phyloP scores from a whole-genome alignment of 768 basidiomycete species.

The Rhodotorula babjevae region DNA sequence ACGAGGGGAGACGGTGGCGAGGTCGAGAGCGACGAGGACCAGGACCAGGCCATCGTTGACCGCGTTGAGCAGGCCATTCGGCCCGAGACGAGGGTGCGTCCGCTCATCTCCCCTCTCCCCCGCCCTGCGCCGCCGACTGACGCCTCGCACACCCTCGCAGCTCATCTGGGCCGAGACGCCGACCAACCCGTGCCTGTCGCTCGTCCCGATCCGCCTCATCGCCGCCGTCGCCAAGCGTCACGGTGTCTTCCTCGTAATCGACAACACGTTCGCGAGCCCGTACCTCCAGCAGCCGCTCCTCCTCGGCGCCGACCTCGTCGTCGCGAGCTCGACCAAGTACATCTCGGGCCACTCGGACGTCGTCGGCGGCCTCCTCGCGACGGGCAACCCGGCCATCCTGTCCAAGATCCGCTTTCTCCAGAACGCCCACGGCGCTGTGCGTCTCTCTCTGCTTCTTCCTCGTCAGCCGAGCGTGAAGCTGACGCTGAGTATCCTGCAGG shows the following conservation, averaged over 20 bases:
- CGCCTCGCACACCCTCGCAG: constrained; percentile 48
- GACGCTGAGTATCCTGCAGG: too few species aligned
- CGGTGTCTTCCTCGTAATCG: constrained; percentile 70
- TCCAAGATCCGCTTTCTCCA: constrained; percentile 76
- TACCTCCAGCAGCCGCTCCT: constrained; percentile 66
- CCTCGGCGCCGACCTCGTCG: constrained; percentile 68
- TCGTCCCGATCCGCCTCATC: constrained; percentile 74
- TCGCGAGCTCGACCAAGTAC: constrained; percentile 64
- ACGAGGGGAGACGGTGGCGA: neutral
- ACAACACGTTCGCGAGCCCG: constrained; percentile 52
- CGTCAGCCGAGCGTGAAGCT: too few species aligned
- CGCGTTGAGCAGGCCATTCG: constrained; percentile 62
- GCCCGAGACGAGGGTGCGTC: constrained; percentile 71
- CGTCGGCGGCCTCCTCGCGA: constrained; percentile 76
- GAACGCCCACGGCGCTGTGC: constrained; percentile 70
- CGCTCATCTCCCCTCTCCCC: too few species aligned
- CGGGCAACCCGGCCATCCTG: constrained; percentile 54
- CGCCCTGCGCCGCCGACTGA: too few species aligned
- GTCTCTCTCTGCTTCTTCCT: too few species aligned
- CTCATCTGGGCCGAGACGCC: constrained; percentile 92
- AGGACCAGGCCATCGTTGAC: constrained; percentile 62
- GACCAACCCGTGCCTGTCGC: constrained; percentile 85
- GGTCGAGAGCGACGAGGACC: neutral
- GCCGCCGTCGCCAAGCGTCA: constrained; percentile 62
- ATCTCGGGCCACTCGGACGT: constrained; percentile 87